phyloP scores from a whole-genome alignment of 345 rosid genomes.

The Boechera retrofracta region DNA sequence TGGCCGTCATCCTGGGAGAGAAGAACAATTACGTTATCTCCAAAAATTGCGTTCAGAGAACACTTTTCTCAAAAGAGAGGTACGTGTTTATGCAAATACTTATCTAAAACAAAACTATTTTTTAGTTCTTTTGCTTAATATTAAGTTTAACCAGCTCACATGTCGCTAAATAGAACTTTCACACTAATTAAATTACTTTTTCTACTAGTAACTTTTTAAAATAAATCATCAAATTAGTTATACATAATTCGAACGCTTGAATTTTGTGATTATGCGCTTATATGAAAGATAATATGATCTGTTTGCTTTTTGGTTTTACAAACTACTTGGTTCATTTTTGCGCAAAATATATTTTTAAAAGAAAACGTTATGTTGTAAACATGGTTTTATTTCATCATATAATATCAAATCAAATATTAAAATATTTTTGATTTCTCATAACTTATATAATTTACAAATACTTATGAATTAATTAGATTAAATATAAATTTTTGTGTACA shows the following conservation, averaged over 20 bases:
- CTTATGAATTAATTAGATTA: background rate
- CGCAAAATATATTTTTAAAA: background rate
- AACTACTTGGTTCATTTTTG: background rate
- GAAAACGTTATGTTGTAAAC: no score
- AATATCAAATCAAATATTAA: background rate
- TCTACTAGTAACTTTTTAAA: background rate
- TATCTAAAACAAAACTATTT: background rate
- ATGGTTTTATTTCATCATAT: no score
- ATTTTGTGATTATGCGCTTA: background rate
- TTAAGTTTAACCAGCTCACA: background rate
- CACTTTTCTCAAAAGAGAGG: slow-evolving; percentile 60
- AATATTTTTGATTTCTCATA: background rate
- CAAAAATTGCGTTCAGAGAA: slow-evolving; percentile 58
- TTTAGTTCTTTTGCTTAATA: background rate
- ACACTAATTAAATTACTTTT: background rate
- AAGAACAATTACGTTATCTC: slow-evolving; percentile 48
- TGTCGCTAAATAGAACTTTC: background rate
- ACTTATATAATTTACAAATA: background rate
- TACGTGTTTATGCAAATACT: background rate
- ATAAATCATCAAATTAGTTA: background rate
- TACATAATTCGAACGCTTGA: background rate
- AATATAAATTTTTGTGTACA: background rate
- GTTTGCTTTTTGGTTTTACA: background rate
- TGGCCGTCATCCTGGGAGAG: slow-evolving; percentile 62
- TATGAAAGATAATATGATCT: background rate